These are phyloP conservation scores for Hyaloscypha bicolor DNA, from an alignment of 495 filamentous ascomycete genomes.

Conservation along the genomic window DNA sequence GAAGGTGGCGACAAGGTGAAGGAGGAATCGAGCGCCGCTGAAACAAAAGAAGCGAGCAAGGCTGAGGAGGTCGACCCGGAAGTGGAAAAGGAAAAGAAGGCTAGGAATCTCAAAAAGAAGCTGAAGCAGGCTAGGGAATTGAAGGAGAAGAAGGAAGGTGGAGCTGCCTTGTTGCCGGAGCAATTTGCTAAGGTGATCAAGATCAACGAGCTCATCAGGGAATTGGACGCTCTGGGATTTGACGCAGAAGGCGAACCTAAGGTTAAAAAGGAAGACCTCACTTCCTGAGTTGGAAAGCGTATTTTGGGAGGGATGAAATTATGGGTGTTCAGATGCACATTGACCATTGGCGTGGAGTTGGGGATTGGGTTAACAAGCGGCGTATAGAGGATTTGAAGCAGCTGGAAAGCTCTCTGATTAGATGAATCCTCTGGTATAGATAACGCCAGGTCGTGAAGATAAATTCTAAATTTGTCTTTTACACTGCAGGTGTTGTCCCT, in stretches of 20 bases:
- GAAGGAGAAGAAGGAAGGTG: slow-evolving; percentile 86
- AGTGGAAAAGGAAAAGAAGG: slow-evolving; percentile 89
- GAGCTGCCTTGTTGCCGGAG: slow-evolving; percentile 81
- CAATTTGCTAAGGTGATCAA: slow-evolving; percentile 98
- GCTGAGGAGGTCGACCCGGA: slow-evolving; percentile 60
- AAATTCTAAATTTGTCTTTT: neutral
- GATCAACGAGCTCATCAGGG: slow-evolving; percentile 88
- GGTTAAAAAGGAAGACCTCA: slow-evolving; percentile 10
- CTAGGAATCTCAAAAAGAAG: slow-evolving; percentile 93
- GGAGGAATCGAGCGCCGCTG: slow-evolving; percentile 29
- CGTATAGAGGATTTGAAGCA: neutral
- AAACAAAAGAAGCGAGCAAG: slow-evolving; percentile 32
- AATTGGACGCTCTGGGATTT: slow-evolving; percentile 85
- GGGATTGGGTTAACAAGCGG: neutral
- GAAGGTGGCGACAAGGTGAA: slow-evolving; percentile 44
- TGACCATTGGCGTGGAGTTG: slow-evolving; percentile 10
- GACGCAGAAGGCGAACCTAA: slow-evolving; percentile 58
- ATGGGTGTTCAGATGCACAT: neutral
- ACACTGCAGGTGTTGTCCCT: too few relatives aligned
- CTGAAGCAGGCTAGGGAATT: slow-evolving; percentile 90
- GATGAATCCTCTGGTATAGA: neutral
- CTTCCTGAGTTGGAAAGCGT: neutral
- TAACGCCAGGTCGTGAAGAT: neutral
- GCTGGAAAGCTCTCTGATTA: neutral
- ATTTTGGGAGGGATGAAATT: neutral